Evolutionary conservation across 2,329 filamentous ascomycete genomes (phyloP).

Genomic region (Aspergillus flavus): DNA sequence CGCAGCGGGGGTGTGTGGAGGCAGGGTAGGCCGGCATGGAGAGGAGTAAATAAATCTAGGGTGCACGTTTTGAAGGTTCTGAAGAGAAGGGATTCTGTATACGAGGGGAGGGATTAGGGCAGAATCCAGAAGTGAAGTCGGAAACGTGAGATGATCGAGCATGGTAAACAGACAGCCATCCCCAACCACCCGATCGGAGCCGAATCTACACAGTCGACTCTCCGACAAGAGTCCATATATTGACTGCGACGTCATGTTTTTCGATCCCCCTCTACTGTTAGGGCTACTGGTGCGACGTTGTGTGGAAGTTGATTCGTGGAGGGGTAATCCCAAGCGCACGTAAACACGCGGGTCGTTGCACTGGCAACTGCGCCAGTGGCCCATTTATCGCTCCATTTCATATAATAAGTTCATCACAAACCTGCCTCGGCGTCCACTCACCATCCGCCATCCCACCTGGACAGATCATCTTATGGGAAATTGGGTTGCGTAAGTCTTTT

Average conservation of each 20-base stretch:
- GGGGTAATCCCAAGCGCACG: slow-evolving; percentile 14
- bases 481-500: neutral
- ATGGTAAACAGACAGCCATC: slow-evolving; percentile 17
- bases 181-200: slow-evolving; percentile 7
- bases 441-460: neutral
- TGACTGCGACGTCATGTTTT: slow-evolving; percentile 13
- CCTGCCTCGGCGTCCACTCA: neutral
- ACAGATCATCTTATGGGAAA: neutral
- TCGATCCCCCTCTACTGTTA: neutral
- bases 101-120: neutral
- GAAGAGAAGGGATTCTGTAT: neutral
- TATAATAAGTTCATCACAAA: neutral
- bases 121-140: neutral
- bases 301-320: slow-evolving; percentile 15
- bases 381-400: slow-evolving; percentile 1
- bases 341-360: slow-evolving; percentile 27
- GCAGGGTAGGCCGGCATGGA: slow-evolving; percentile 15
- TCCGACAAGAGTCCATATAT: slow-evolving; percentile 6
- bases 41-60: neutral
- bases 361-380: slow-evolving; percentile 19
- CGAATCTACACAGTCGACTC: neutral
- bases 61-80: too few species aligned
- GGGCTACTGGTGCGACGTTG: slow-evolving; percentile 12
- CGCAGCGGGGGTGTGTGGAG: slow-evolving; percentile 14
- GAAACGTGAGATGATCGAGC: slow-evolving; percentile 4